Evolutionary conservation across 257 asterid species (phyloP), one percentile per base, ranked within the genome.

Genomic region (Solanum clarkiae): DNA sequence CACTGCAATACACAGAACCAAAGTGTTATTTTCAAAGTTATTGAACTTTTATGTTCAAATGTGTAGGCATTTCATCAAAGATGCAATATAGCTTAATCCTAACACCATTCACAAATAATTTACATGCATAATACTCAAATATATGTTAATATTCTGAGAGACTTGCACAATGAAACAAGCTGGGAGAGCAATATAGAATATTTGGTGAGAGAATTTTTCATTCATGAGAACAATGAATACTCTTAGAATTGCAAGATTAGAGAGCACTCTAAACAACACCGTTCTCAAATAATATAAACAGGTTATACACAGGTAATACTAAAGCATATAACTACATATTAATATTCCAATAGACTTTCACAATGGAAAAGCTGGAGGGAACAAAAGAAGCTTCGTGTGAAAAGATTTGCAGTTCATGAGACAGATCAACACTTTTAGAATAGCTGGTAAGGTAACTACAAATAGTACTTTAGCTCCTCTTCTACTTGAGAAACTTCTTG

Each of bases 1-100:
- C 82, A 85, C 99, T 95, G 95, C 93, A 87, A 87, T 86, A 45
- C 82, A 83, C 66, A 72, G 47, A 84, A 51, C 44, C 82, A 77
- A 51, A 17, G 26, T 14, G 47, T 51, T 32, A 70, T 17, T 40
- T 70, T 40, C 24, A 6, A 53, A 10, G 56, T 70, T 51, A 26
- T 77, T 51, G 63, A 77, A 53, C 53, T 29, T 13, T 71, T 29
- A 4, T n/a, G 63, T 56, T 22, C 72, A 55, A 56, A 72, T 71
- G 53, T 55, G 26, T 22, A 15, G 17, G 63, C 26, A 77, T 51
- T 77, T 77, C 10, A 77, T 51, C 45, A 16, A 17, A 77, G 10
- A 77, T 26, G 10, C 82, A 77, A 26, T 16, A 16, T 24, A 29
- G 62, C 9, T 49, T 15, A 47, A 15, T 75, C 82, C 82, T 49